A percentile compares a stretch with the other conserved stretches of the same genome.
Conservation (phyloP, 352 stramenopile genomes). For the Pythium graminicola region DNA sequence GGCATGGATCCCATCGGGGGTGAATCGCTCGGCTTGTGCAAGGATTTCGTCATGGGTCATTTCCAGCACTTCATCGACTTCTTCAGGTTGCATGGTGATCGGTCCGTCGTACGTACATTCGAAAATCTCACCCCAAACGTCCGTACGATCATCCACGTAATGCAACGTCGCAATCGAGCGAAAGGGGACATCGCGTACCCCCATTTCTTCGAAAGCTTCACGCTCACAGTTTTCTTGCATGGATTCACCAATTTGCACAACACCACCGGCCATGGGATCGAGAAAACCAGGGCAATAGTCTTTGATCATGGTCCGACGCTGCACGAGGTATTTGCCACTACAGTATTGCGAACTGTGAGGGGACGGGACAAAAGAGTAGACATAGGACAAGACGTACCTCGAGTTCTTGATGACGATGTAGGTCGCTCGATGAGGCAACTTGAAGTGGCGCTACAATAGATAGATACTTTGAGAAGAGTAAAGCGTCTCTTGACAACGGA, state of each 20-base stretch:
- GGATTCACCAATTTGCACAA: conserved; percentile 70
- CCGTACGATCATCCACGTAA: conserved; percentile 50
- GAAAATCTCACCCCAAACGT: conserved; percentile 74
- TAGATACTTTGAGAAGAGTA: background rate
- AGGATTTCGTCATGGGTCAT: conserved; percentile 75
- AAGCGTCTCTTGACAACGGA: background rate
- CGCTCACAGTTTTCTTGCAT: conserved; percentile 60
- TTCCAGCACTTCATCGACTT: conserved; percentile 71
- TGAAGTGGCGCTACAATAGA: conserved; percentile 49
- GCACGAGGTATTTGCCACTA: conserved; percentile 78
- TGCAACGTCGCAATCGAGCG: conserved; percentile 54
- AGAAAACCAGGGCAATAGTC: conserved; percentile 84
- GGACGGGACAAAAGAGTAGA: background rate
- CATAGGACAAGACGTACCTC: conserved; percentile 24
- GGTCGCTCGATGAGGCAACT: conserved; percentile 73
- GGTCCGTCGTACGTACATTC: conserved; percentile 68
- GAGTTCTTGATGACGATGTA: conserved; percentile 85
- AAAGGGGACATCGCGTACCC: conserved; percentile 53
- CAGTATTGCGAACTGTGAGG: background rate
- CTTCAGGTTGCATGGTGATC: conserved; percentile 58
- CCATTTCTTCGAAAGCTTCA: conserved; percentile 83
- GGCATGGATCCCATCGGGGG: conserved; percentile 71
- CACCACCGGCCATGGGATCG: conserved; percentile 76
- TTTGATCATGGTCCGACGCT: conserved; percentile 83
- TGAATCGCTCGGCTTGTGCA: conserved; percentile 52